Evolutionary conservation across 495 filamentous ascomycete genomes (phyloP), one percentile per base, ranked within the genome.

Genomic region (Lichina pygmaea): DNA sequence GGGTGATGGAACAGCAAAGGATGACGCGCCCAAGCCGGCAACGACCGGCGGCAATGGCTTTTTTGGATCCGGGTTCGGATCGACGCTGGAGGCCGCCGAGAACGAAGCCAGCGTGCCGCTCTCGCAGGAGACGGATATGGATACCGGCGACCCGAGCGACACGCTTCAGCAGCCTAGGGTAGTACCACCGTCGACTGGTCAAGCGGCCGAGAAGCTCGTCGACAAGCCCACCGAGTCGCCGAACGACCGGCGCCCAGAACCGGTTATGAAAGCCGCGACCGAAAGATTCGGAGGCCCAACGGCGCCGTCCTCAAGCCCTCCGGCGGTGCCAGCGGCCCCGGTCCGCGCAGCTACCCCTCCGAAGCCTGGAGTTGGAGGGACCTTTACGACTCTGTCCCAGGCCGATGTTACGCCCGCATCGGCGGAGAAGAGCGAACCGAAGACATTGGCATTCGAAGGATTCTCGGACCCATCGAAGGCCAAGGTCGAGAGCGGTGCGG

Each of bases 101-200:
- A 46, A 60, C 7, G 67, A 68, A 52, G 48, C 62, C 10, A 52
- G 56, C 10, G 58, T 60, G 11, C 54, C 68, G 38, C 62, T 63
- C 17, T 62, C 64, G 8, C 68, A 72, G 52, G 77, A 81, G 41
- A 61, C 70, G 30, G 68, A 71, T 42, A 77, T 77, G 68, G 68
- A 66, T 43, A 57, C 56, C 47, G 51, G 63, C 17, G 57, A 57
- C 7, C 57, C 60, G 16, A 52, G 47, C 16, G 51, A 57, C 12
- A 60, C 63, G 41, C 16, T 45, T 16, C 24, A 24, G 24, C 24
- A 24, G 24, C 24, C 24, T 24, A 24, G 4, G 24, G 24, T 24
- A 24, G 24, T 24, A 24, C 24, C 24, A 24, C 24, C 24, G 24
- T 24, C 24, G 24, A 24, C 24, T 24, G 24, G 4, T 24, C 24